phyloP scores from a whole-genome alignment of 2,329 filamentous ascomycete species.

The Lachnum nothofagi region DNA sequence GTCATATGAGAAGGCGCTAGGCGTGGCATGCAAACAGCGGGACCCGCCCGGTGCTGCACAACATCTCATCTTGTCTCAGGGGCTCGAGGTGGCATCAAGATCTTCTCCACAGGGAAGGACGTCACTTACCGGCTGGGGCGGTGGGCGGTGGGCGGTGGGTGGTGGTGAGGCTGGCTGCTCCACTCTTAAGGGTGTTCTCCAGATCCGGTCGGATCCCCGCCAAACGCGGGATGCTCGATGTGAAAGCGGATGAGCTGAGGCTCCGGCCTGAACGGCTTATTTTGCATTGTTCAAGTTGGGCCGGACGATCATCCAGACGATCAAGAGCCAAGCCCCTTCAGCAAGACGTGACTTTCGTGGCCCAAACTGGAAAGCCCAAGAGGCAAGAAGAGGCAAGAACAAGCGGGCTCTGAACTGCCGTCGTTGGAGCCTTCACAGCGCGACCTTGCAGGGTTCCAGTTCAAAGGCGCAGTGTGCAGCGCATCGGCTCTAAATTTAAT shows the following conservation, averaged over 20 bases:
- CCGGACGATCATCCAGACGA: background rate
- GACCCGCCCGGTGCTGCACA: background rate
- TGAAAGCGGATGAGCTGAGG: background rate
- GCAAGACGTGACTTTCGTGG: too few species aligned
- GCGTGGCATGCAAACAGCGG: background rate
- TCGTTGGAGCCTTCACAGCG: too few species aligned
- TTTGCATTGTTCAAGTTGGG: background rate
- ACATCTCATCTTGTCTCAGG: background rate
- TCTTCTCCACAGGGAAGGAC: background rate
- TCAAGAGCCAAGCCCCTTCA: background rate
- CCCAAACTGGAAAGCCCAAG: too few species aligned
- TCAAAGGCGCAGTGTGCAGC: too few species aligned
- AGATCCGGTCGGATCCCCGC: background rate
- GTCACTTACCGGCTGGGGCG: background rate
- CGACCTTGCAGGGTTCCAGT: too few species aligned
- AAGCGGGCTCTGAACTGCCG: too few species aligned
- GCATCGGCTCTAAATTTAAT: too few species aligned
- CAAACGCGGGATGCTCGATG: background rate
- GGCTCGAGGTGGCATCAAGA: background rate
- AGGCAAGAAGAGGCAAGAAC: too few species aligned
- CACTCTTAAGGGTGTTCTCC: background rate
- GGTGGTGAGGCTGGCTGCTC: background rate
- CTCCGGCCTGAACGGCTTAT: too few species aligned
- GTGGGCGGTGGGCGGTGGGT: background rate
- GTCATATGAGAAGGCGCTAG: too few species aligned